A percentile compares a stretch with the other conserved stretches of the same genome.
Conservation (phyloP, 305 asterid species). For the Rubia peregrina region DNA sequence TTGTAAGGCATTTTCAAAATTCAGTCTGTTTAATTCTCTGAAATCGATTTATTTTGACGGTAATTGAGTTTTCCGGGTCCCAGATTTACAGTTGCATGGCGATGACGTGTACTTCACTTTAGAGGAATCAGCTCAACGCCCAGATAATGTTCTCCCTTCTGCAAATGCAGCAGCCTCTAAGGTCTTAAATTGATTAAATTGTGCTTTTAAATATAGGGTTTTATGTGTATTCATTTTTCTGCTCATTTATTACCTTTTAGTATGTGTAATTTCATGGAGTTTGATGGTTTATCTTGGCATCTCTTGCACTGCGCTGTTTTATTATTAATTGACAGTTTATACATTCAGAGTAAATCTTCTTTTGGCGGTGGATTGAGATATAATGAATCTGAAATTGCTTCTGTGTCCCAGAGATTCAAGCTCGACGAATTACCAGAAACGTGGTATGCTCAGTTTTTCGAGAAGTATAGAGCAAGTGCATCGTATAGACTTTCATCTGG, state of each 20-base stretch:
- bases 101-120: constrained; percentile 90
- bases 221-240: background rate
- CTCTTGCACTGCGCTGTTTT: constrained; percentile 5
- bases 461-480: constrained; percentile 59
- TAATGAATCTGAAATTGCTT: constrained; percentile 53
- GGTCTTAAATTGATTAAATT: constrained; percentile 28
- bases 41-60: background rate
- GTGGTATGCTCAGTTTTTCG: constrained; percentile 83
- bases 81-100: constrained; percentile 91
- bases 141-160: constrained; percentile 33
- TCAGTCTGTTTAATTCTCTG: constrained; percentile 5
- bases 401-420: constrained; percentile 53
- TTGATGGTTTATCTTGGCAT: background rate
- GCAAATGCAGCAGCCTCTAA: constrained; percentile 41
- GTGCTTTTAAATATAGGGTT: background rate
- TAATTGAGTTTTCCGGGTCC: constrained; percentile 6
- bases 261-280: background rate
- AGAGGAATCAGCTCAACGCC: constrained; percentile 58
- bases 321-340: constrained; percentile 13
- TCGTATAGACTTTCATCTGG: constrained; percentile 57
- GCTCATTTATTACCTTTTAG: background rate
- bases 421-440: constrained; percentile 75
- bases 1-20: constrained; percentile 33
- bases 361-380: constrained; percentile 54
- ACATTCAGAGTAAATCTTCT: constrained; percentile 52